Base-by-base conservation (phyloP, 441 rosid species). In the Populus hybrid region DNA sequence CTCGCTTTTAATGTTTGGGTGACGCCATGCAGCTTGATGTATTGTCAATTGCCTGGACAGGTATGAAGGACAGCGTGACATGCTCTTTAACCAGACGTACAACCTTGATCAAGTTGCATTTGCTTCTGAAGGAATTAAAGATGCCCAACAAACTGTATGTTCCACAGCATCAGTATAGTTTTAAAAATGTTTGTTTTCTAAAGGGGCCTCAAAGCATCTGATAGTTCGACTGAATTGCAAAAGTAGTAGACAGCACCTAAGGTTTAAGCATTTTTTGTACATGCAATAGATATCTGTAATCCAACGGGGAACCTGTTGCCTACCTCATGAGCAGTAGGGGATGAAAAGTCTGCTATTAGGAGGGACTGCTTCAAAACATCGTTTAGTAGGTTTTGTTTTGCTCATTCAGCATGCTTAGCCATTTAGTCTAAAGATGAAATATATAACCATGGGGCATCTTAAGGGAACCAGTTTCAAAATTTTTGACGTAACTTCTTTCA, bases 51-150 rank as follows among this genome's bases (percentile, higher is more conserved):
- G 36, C 8, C 65, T 83, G 59, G 32, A 50, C 87, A 95, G 99
- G 99, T 97, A 95, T 74, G 99, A 97, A 86, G 98, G 91, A 75
- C 99, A 97, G 73, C 93, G 99, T 3, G 99, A 97, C 83, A 93
- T 97, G 98, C 95, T 97, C 7, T 93, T 91, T 81, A 93, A 92
- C 83, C 99, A 97, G 76, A 93, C 99, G 0, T 95, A 91, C 85
- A 97, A 92, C 82, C 99, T 97, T 28, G 99, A 97, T 84, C 99
- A 97, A 92, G 99, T 97, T 80, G 88, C 97, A 67, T 93, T 91
- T 83, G 98, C 99, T 32, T 80, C 98, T 16, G 99, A 97, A 87
- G 97, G 98, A 50, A 84, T 95, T 84, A 93, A 95, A 89, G 99
- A 97, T 86, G 99, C 99, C 35, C 99, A 97, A 46, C 97, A 95